Base-by-base conservation (phyloP, 2,329 filamentous ascomycete species). In the Nigrospora osmanthi region DNA sequence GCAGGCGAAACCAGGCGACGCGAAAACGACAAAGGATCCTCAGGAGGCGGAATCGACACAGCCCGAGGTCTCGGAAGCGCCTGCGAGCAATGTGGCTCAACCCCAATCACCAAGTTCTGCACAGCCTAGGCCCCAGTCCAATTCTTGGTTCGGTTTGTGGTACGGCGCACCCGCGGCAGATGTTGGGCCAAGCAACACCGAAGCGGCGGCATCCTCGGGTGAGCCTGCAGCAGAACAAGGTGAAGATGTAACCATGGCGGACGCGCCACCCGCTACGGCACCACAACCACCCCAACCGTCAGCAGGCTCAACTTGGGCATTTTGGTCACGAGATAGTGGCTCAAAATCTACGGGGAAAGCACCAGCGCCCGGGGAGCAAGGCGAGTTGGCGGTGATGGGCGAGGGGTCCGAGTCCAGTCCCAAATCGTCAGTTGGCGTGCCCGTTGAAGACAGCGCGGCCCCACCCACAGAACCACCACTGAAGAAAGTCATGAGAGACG, bases 251-350 rank as follows among this genome's bases (percentile, higher is more conserved):
- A 54, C 66, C 50, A 61, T 71, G 65, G 46, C 69, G 39, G 69
- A 77, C 52, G 66, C 66, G 3, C 57, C 65, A 5, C 45, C 61
- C 13, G 44, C 59, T 13, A 56, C 60, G 10, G 49, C 57, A 32
- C 38, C 51, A 23, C 35, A 38, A 40, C 47, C 38, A 47, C 46
- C 33, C 45, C 64, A 45, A n/a, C 72, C 72, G 6, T 68, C 73
- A 14, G 68, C 71, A 15, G 78, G 77, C 12, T 85, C 85, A 1
- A 86, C 83, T 0, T 91, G 87, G 87, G 86, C 83, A 0, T 90
- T 91, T 52, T 91, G 86, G 86, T 88, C 83, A 13, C 78, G 74
- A 38, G 80, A 83, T 52, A 63, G 70, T 2, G 53, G 62, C 1
- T 59, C 67, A 9, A 68, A 64, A 35, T 52, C 61, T 11, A 55